phyloP scores from a whole-genome alignment of 352 stramenopile genomes.

The Blastocystis sp. region DNA sequence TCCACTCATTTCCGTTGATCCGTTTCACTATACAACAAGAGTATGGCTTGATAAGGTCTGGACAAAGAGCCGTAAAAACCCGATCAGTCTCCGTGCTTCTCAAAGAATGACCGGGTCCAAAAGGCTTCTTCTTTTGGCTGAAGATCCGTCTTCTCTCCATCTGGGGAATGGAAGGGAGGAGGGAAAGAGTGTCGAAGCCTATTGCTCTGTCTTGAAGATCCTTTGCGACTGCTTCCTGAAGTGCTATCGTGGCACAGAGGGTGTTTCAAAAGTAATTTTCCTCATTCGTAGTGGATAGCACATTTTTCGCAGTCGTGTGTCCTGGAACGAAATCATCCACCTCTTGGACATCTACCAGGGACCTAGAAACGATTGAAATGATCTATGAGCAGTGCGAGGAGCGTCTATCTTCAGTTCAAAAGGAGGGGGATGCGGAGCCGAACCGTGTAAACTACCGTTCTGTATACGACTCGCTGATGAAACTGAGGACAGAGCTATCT shows the following conservation, averaged over 20 bases:
- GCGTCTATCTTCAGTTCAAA: not conserved
- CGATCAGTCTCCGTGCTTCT: slow-evolving; percentile 5
- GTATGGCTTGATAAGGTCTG: slow-evolving; percentile 27
- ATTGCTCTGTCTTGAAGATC: not conserved
- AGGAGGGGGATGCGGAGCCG: not conserved
- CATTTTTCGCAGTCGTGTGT: slow-evolving; percentile 7
- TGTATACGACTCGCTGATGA: slow-evolving; percentile 5
- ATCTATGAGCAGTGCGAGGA: not conserved
- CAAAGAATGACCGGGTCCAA: not conserved
- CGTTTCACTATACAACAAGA: not conserved
- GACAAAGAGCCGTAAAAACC: slow-evolving; percentile 37
- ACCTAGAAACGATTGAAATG: not conserved
- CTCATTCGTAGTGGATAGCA: not conserved
- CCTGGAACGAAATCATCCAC: not conserved
- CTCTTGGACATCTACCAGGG: not conserved
- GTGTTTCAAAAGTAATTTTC: not conserved
- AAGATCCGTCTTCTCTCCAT: not conserved
- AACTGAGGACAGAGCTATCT: not conserved
- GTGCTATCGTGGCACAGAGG: not conserved
- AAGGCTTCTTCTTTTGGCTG: not conserved
- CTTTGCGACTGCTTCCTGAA: not conserved
- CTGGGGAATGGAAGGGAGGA: not conserved
- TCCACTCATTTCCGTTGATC: slow-evolving; percentile 64
- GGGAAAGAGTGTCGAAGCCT: slow-evolving; percentile 11
- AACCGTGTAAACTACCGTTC: not conserved